These are phyloP conservation scores for Leptomonas pyrrhocoris DNA, from an alignment of 208 protist species.

Conservation along the genomic window DNA sequence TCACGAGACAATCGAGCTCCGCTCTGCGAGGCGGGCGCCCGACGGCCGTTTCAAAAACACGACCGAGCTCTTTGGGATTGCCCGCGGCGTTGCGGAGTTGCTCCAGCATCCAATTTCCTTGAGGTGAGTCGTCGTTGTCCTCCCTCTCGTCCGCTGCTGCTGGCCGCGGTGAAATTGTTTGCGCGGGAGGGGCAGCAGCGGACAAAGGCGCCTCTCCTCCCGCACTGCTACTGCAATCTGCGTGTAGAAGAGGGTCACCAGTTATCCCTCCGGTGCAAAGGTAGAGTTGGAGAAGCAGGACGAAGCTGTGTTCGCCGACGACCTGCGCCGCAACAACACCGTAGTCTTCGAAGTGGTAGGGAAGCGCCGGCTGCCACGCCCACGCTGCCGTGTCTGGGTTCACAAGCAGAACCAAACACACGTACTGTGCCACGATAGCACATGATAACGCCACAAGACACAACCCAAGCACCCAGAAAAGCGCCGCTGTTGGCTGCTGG, in stretches of 20 bases:
- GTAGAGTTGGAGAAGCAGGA: conserved; percentile 14
- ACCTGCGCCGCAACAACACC: conserved; percentile 10
- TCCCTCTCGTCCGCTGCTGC: background rate
- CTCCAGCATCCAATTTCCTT: conserved; percentile 7
- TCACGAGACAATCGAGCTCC: conserved; percentile 14
- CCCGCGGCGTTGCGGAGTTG: conserved; percentile 17
- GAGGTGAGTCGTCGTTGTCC: background rate
- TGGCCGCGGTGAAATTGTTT: background rate
- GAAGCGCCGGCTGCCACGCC: conserved; percentile 22
- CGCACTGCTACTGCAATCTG: background rate
- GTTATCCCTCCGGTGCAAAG: background rate
- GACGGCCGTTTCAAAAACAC: conserved; percentile 22
- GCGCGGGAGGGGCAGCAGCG: background rate
- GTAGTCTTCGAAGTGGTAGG: background rate
- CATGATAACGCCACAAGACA: conserved; percentile 1
- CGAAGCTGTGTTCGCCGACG: conserved; percentile 18
- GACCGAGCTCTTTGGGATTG: background rate
- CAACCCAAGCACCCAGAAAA: background rate
- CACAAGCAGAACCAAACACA: background rate
- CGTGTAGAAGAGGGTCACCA: background rate
- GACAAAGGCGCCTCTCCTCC: background rate
- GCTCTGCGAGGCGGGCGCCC: conserved; percentile 22
- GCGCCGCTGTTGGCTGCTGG: background rate
- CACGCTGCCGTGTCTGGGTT: conserved; percentile 14
- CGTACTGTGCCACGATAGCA: conserved; percentile 19